Percentiles rank a stretch among this genome's conserved stretches.
Evolutionary conservation across 306 rosid species (phyloP).

Genomic region (Notholithocarpus densiflorus): DNA sequence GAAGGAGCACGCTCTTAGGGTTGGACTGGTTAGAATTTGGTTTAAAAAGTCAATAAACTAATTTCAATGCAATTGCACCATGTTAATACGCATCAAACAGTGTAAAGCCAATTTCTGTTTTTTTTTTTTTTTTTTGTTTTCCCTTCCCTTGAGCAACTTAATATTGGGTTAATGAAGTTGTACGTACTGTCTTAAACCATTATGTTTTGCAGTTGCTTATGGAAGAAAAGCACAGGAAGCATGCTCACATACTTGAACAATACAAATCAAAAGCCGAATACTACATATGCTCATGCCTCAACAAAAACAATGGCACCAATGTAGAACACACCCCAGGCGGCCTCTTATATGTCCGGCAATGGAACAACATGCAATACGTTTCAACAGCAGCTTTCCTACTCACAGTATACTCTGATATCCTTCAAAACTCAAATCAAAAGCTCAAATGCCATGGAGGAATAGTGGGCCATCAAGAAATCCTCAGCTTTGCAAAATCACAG

Average conservation of each 20-base stretch:
- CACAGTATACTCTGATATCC: constrained; percentile 66
- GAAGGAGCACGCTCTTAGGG: too few relatives aligned
- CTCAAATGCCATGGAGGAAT: constrained; percentile 53
- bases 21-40: too few relatives aligned
- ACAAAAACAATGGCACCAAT: constrained; percentile 60
- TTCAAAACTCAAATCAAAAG: constrained; percentile 41
- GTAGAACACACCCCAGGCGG: constrained; percentile 83
- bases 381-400: constrained; percentile 84
- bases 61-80: too few relatives aligned
- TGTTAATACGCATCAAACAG: too few relatives aligned
- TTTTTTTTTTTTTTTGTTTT: too few relatives aligned
- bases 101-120: too few relatives aligned
- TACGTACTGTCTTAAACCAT: not conserved
- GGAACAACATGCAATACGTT: constrained; percentile 99
- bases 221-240: constrained; percentile 56
- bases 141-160: too few relatives aligned
- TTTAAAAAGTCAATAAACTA: too few relatives aligned
- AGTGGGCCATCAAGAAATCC: constrained; percentile 42
- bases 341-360: constrained; percentile 62
- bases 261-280: constrained; percentile 79
- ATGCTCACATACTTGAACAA: constrained; percentile 43
- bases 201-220: constrained; percentile 46
- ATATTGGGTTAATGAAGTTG: not conserved
- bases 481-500: constrained; percentile 64
- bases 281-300: constrained; percentile 84